Evolutionary conservation across 257 asterid genomes (phyloP).

Genomic region (Plantago major): DNA sequence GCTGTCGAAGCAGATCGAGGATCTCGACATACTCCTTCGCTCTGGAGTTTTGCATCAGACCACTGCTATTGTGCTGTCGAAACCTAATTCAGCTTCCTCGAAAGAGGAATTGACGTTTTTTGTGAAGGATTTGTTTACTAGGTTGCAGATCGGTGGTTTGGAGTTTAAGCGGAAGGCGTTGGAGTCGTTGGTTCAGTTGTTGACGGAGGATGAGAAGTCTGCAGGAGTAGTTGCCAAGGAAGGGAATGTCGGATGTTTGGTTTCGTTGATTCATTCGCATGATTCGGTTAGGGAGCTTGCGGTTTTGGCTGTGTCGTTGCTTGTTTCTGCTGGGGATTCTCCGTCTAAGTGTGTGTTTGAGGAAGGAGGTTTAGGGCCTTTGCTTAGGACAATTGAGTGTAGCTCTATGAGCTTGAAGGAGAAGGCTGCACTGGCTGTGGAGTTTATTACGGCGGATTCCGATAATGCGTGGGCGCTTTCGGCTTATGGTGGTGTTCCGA

Average conservation of each 20-base stretch:
- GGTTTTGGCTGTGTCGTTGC: conserved; percentile 59
- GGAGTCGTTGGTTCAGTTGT: conserved; percentile 58
- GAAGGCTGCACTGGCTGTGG: conserved; percentile 77
- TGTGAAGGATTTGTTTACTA: conserved; percentile 65
- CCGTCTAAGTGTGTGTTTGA: conserved; percentile 75
- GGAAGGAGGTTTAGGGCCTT: conserved; percentile 86
- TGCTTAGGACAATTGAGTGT: conserved; percentile 59
- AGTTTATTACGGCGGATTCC: conserved; percentile 61
- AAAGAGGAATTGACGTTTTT: conserved; percentile 56
- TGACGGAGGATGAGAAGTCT: conserved; percentile 52
- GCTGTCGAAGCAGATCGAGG: conserved; percentile 61
- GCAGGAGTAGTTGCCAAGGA: conserved; percentile 56
- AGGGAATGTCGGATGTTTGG: conserved; percentile 50
- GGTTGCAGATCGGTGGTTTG: conserved; percentile 84
- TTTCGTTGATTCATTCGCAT: conserved; percentile 34
- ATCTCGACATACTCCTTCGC: conserved; percentile 71
- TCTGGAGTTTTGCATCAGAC: conserved; percentile 91
- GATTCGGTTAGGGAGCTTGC: conserved; percentile 52
- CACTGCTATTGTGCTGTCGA: conserved; percentile 89
- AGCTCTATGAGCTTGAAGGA: conserved; percentile 64
- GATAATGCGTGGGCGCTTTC: conserved; percentile 92
- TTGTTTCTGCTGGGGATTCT: conserved; percentile 47
- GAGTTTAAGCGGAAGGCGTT: conserved; percentile 80
- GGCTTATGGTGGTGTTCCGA: conserved; percentile 77
- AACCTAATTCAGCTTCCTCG: conserved; percentile 46